Percentiles rank a stretch among this genome's conserved stretches.
phyloP scores from a whole-genome alignment of 2,329 filamentous ascomycete species.

The Furcasterigmium furcatum region DNA sequence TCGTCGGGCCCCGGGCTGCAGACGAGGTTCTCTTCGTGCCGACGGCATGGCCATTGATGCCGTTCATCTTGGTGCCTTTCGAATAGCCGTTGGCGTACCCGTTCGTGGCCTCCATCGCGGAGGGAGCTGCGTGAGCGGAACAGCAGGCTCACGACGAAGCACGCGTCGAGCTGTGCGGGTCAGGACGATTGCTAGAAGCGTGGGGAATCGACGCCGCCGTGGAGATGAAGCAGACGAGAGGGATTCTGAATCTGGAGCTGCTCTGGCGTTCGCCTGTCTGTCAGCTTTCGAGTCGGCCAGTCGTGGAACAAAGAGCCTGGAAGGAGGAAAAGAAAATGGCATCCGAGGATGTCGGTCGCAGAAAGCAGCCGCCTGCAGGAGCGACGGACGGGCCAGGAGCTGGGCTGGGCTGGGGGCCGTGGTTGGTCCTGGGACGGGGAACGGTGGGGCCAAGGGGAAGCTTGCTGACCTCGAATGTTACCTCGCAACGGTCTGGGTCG shows the following conservation, averaged over 20 bases:
- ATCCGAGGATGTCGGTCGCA: neutral
- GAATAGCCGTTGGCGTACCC: slow-evolving; percentile 28
- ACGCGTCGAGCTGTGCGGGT: neutral
- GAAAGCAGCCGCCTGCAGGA: neutral
- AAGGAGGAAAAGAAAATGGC: too few relatives aligned
- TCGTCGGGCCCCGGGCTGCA: slow-evolving; percentile 19
- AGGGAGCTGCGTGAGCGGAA: slow-evolving; percentile 4
- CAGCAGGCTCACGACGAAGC: neutral
- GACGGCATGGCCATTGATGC: slow-evolving; percentile 32
- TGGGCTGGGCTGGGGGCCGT: neutral
- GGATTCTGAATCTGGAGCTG: neutral
- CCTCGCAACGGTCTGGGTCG: too few relatives aligned
- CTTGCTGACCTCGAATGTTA: neutral
- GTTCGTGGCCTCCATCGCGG: slow-evolving; percentile 36
- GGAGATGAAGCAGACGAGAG: too few relatives aligned
- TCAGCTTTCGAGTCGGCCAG: neutral
- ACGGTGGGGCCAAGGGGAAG: neutral
- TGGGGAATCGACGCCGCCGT: too few relatives aligned
- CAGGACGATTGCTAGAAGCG: neutral
- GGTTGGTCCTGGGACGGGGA: neutral
- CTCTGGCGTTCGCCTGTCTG: neutral
- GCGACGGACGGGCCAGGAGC: neutral
- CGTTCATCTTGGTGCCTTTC: slow-evolving; percentile 18
- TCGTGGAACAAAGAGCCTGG: neutral
- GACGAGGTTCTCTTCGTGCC: slow-evolving; percentile 24